Evolutionary conservation across 495 filamentous ascomycete species (phyloP).

Genomic region (Podospora conica): DNA sequence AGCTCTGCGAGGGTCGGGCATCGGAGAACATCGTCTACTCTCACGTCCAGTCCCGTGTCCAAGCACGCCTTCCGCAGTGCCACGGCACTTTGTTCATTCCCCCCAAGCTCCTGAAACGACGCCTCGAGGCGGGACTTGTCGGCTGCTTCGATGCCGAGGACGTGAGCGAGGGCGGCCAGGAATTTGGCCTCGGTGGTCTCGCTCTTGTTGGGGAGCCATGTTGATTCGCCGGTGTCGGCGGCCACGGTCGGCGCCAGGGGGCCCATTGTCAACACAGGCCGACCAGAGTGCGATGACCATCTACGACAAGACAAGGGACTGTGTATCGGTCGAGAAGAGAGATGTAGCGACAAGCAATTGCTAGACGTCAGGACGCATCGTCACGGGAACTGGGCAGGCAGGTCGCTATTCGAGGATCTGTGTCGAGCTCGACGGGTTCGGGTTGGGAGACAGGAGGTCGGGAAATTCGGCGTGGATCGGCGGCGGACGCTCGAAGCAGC

Average conservation of each 20-base stretch:
- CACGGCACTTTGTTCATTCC: conserved; percentile 29
- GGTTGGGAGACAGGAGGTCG: neutral
- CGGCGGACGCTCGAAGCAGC: neutral
- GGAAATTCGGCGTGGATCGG: neutral
- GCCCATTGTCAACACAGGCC: neutral
- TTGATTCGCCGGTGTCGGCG: neutral
- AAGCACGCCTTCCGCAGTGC: conserved; percentile 31
- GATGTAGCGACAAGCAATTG: neutral
- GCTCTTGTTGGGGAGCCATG: conserved; percentile 26
- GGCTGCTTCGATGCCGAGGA: conserved; percentile 25
- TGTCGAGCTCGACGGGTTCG: neutral
- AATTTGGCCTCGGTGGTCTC: conserved; percentile 30
- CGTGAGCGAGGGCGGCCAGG: conserved; percentile 25
- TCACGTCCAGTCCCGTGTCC: conserved; percentile 31
- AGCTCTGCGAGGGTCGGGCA: conserved; percentile 38
- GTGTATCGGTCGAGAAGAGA: neutral
- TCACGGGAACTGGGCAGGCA: neutral
- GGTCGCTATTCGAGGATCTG: no score
- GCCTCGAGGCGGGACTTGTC: conserved; percentile 21
- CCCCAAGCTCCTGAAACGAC: conserved; percentile 39
- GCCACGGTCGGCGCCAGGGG: conserved; percentile 1
- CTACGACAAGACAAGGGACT: neutral
- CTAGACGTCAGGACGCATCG: neutral
- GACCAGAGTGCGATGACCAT: neutral
- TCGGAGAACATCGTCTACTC: conserved; percentile 36